Evolutionary conservation across 2,329 filamentous ascomycete genomes (phyloP).

Genomic region (Ophiosphaerella narmari): DNA sequence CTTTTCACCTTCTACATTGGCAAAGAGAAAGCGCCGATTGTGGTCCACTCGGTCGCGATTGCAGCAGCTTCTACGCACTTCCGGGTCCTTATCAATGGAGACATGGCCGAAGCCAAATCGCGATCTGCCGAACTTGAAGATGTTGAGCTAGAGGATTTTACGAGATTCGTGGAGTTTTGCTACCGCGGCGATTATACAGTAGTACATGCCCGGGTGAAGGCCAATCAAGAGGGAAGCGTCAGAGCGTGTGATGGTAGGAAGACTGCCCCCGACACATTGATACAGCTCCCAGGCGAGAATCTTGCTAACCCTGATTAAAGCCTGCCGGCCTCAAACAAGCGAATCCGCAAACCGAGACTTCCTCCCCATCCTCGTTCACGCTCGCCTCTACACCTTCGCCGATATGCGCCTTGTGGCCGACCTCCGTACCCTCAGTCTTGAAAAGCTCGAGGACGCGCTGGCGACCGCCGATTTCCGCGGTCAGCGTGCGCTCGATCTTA

Average conservation of each 20-base stretch:
- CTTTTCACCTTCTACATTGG: slow-evolving; percentile 34
- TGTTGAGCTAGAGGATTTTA: slow-evolving; percentile 28
- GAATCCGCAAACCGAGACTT: slow-evolving; percentile 16
- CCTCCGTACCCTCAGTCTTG: slow-evolving; percentile 26
- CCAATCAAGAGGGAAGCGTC: no score
- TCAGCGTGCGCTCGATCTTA: slow-evolving; percentile 21
- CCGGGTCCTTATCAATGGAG: slow-evolving; percentile 24
- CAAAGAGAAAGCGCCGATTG: slow-evolving; percentile 15
- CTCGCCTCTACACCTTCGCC: slow-evolving; percentile 35
- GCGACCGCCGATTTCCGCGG: slow-evolving; percentile 26
- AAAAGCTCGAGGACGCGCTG: slow-evolving; percentile 37
- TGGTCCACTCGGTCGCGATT: slow-evolving; percentile 26
- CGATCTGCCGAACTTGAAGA: slow-evolving; percentile 19
- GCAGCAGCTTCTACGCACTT: slow-evolving; percentile 22
- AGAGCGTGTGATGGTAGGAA: no score
- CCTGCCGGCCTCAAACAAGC: no score
- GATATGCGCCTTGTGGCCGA: slow-evolving; percentile 24
- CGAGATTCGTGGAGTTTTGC: slow-evolving; percentile 32
- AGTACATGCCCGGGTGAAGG: slow-evolving; percentile 1
- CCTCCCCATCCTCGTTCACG: slow-evolving; percentile 32
- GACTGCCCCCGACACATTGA: no score
- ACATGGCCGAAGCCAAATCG: slow-evolving; percentile 22
- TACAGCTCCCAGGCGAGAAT: no score
- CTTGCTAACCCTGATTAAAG: no score
- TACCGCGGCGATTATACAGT: slow-evolving; percentile 29